A percentile compares a stretch with the other conserved stretches of the same genome.
phyloP scores from a whole-genome alignment of 305 asterid species.

The Withania somnifera region DNA sequence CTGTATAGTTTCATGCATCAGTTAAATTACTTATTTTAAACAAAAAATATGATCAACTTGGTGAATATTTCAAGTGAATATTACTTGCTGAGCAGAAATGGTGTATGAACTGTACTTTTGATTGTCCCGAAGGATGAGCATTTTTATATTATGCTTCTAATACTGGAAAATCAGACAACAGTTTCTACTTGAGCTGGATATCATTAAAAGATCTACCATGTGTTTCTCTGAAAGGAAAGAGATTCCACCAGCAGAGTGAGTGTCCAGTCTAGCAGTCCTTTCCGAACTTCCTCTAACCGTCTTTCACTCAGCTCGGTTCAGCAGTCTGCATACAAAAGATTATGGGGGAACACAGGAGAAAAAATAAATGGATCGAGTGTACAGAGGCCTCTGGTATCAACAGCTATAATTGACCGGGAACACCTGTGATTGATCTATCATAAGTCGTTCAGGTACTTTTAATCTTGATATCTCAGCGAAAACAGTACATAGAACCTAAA shows the following conservation, averaged over 20 bases:
- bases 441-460: constrained; percentile 78
- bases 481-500: constrained; percentile 72
- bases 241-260: constrained; percentile 39
- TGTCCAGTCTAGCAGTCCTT: constrained; percentile 67
- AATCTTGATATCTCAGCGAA: constrained; percentile 63
- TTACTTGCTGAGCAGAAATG: neutral
- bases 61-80: neutral
- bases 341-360: neutral
- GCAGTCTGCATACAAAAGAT: constrained; percentile 43
- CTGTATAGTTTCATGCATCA: neutral
- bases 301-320: constrained; percentile 80
- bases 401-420: neutral
- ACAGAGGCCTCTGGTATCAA: neutral
- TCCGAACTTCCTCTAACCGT: constrained; percentile 74
- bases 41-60: neutral
- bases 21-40: neutral
- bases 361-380: neutral
- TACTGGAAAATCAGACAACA: constrained; percentile 9
- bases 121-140: neutral
- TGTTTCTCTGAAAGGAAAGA: constrained; percentile 24
- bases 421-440: constrained; percentile 74
- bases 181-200: constrained; percentile 31
- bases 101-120: neutral
- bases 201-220: constrained; percentile 39
- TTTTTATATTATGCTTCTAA: neutral